Base-by-base conservation (phyloP, 192 early-diverging fungal species). In the Podochytrium sp. region DNA sequence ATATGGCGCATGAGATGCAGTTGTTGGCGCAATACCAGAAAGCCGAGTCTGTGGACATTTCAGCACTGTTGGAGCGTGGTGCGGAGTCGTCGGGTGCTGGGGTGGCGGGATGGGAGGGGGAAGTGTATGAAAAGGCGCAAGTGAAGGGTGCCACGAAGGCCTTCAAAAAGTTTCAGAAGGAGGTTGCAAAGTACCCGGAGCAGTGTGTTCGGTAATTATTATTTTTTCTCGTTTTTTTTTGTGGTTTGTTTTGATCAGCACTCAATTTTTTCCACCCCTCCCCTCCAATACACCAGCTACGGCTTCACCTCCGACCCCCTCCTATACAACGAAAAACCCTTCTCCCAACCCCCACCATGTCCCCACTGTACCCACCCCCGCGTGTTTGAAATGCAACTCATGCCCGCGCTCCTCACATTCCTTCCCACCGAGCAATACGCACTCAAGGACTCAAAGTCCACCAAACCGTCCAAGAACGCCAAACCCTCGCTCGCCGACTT, bases 321-420 rank as follows among this genome's bases (percentile, higher is more conserved):
- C 73, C 12, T 42, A n/a, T 32, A 62, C 30, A 61, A 47, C 32
- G 34, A 68, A 29, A 42, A 58, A 68, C 20, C 66, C 2, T 55
- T 53, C 30, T 18, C 52, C 1, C 14, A 20, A 25, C 83, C 93
- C 41, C 88, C 90, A 0, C 60, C 57, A 2, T 98, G 96, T 74
- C 73, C 77, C 18, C 76, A 76, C 29, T 98, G 96, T 72, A 78
- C 79, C 5, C 86, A 80, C 14, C 82, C 78, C 7, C 84, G 96
- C 18, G 83, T 89, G 18, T 98, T 95, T 81, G 96, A 98, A 77
- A 91, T 92, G 67, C 96, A 98, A 78, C 78, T 98, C 30, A 98
- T 98, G 96, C 95, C 96, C 0, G 90, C 91, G 61, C 73, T 92
- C 32, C 77, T 98, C 47, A 87, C 89, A 0, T 64, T 92, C 18